Conservation (phyloP, 768 basidiomycete genomes). For the Podaxis carcinomalis region DNA sequence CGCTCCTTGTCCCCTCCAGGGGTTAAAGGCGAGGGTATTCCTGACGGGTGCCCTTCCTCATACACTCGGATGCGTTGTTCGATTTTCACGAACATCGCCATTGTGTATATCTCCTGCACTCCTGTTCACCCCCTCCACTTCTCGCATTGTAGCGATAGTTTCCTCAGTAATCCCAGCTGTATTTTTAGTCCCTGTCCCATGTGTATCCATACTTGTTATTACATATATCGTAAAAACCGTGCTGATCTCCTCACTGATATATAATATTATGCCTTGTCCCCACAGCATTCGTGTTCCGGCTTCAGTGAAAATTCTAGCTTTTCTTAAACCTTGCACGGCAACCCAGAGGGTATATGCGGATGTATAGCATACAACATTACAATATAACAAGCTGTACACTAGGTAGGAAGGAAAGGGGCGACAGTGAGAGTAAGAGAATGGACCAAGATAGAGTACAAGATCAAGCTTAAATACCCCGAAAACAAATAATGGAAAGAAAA, state of each 20-base stretch:
- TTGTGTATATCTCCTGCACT: neutral
- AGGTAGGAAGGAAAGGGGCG: neutral
- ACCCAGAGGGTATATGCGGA: neutral
- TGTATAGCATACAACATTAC: constrained; percentile 20
- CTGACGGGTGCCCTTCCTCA: neutral
- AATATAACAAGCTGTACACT: constrained; percentile 12
- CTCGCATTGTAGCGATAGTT: constrained; percentile 11
- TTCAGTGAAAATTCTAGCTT: neutral
- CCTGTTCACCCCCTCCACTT: neutral
- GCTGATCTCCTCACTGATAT: neutral
- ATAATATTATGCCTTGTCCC: no score
- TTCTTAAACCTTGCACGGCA: neutral
- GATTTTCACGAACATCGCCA: neutral
- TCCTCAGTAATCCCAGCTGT: constrained; percentile 10
- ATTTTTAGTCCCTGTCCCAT: neutral
- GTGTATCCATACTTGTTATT: constrained; percentile 11
- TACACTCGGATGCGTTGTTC: neutral
- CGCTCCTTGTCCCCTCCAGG: neutral
- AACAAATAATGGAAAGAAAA: constrained; percentile 8
- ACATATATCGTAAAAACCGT: neutral
- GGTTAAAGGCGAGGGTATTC: neutral
- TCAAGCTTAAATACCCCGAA: constrained; percentile 1
- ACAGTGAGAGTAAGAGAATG: neutral
- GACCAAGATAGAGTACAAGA: constrained; percentile 5
- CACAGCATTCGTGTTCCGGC: no score